Conservation (phyloP, 331 rosid genomes). For the Pyracantha coccinea region DNA sequence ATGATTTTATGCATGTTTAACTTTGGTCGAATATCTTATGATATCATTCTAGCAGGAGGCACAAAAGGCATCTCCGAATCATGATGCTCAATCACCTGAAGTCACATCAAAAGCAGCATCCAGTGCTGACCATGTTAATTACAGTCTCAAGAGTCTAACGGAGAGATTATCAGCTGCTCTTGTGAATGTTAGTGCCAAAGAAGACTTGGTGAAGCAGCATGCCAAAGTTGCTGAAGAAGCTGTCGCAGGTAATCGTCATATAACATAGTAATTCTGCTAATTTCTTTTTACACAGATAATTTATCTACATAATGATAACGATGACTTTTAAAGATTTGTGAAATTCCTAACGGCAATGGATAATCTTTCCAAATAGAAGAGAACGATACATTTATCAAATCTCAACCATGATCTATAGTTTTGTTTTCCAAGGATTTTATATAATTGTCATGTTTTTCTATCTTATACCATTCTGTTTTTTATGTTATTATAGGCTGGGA, state of each 20-base stretch:
- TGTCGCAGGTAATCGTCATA: constrained; percentile 51
- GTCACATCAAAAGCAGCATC: constrained; percentile 44
- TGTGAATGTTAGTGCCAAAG: constrained; percentile 70
- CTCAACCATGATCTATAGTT: not conserved
- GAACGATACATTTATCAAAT: not conserved
- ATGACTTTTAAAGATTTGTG: not conserved
- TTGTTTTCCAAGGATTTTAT: not conserved
- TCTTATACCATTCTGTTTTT: not conserved
- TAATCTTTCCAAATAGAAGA: not conserved
- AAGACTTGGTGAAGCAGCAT: constrained; percentile 89
- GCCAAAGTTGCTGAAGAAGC: constrained; percentile 97
- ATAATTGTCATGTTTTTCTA: not conserved
- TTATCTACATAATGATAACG: not conserved
- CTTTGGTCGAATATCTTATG: constrained; percentile 1
- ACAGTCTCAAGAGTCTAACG: constrained; percentile 40
- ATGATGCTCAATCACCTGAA: constrained; percentile 58
- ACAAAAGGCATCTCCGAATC: constrained; percentile 51
- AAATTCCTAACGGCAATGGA: not conserved
- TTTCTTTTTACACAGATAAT: not conserved
- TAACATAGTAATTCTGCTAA: not conserved
- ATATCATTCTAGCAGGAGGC: constrained; percentile 47
- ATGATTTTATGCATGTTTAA: not conserved
- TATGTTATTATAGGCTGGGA: constrained; percentile 64
- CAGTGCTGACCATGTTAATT: constrained; percentile 20
- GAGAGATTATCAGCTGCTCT: constrained; percentile 70